phyloP scores from a whole-genome alignment of 345 rosid genomes.

The Ceriops tagal region DNA sequence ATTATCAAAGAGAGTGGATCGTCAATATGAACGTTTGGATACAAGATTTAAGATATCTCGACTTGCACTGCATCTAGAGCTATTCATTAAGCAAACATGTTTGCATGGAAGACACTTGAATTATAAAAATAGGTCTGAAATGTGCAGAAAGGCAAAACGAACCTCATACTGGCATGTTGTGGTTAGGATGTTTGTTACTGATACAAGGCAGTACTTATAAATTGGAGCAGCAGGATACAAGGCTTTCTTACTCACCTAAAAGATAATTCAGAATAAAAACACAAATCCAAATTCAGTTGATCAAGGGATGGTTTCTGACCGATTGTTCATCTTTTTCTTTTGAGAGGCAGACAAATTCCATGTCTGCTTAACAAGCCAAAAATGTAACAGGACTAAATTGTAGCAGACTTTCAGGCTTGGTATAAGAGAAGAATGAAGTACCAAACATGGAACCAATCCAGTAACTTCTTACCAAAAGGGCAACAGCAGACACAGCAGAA shows the following conservation, averaged over 20 bases:
- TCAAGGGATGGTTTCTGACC: not conserved
- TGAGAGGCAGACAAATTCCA: no score
- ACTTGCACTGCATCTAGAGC: not conserved
- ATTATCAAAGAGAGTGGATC: conserved; percentile 11
- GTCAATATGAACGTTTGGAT: not conserved
- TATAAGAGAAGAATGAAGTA: not conserved
- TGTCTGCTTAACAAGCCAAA: no score
- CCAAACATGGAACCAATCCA: not conserved
- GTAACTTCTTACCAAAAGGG: conserved; percentile 49
- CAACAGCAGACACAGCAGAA: conserved; percentile 77
- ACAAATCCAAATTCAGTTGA: not conserved
- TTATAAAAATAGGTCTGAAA: not conserved
- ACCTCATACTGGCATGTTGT: conserved; percentile 99
- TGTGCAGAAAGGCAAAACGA: not conserved
- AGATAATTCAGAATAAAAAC: conserved; percentile 10
- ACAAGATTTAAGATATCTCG: not conserved
- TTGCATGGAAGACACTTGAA: not conserved
- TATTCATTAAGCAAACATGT: conserved; percentile 1
- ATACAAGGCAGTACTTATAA: conserved; percentile 74
- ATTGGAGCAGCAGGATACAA: conserved; percentile 91
- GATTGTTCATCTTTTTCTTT: no score
- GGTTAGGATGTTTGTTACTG: conserved; percentile 74
- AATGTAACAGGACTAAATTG: no score
- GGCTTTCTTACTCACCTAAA: conserved; percentile 72
- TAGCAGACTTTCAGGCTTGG: no score